Percentiles rank a stretch among this genome's conserved stretches.
Conservation (phyloP, 768 basidiomycete species). For the Leucocoprinus birnbaumii region DNA sequence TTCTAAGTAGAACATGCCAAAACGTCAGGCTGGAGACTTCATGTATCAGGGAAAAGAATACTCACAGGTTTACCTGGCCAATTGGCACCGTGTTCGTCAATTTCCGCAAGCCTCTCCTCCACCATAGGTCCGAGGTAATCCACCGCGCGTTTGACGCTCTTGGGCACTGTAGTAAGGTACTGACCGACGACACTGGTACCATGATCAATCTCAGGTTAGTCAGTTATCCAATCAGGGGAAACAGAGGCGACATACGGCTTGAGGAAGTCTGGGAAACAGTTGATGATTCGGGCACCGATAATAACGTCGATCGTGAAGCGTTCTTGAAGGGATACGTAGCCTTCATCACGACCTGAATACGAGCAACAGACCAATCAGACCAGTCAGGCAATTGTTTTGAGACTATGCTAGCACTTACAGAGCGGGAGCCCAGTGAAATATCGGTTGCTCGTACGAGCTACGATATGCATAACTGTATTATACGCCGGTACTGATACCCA, state of each 20-base stretch:
- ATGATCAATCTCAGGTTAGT: background rate
- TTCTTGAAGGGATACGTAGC: slow-evolving; percentile 29
- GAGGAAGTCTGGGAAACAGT: slow-evolving; percentile 28
- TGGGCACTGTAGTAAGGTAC: slow-evolving; percentile 11
- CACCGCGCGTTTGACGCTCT: slow-evolving; percentile 1
- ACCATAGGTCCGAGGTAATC: slow-evolving; percentile 13
- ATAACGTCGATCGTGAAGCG: slow-evolving; percentile 26
- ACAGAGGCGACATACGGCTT: slow-evolving; percentile 20
- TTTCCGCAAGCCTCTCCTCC: slow-evolving; percentile 12
- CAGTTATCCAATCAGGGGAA: background rate
- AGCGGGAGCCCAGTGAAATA: slow-evolving; percentile 46
- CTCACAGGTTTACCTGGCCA: slow-evolving; percentile 31
- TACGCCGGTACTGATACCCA: background rate
- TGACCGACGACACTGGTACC: slow-evolving; percentile 11
- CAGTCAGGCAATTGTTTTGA: no score
- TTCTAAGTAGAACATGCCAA: slow-evolving; percentile 4
- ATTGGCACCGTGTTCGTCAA: slow-evolving; percentile 16
- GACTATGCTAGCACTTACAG: slow-evolving; percentile 39
- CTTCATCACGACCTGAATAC: slow-evolving; percentile 40
- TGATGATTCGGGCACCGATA: slow-evolving; percentile 16
- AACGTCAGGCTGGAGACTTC: no score
- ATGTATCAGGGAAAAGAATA: background rate
- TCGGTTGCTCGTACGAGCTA: slow-evolving; percentile 41
- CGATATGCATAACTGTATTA: slow-evolving; percentile 25
- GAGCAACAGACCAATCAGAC: no score